A percentile compares a stretch with the other conserved stretches of the same genome.
Conservation (phyloP, 176 grass and related monocot species). For the Olyra latifolia region DNA sequence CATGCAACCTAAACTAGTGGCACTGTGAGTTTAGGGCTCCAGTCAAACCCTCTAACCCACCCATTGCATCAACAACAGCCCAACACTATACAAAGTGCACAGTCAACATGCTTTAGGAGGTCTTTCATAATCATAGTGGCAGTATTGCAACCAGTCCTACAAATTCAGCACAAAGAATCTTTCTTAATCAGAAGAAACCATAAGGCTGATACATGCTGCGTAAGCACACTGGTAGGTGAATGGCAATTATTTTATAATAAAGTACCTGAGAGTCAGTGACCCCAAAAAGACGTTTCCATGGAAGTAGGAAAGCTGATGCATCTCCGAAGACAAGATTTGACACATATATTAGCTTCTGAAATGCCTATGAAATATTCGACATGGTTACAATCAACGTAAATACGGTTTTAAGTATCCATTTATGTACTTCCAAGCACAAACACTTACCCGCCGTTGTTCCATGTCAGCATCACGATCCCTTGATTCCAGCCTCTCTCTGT, state of each 20-base stretch:
- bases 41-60: neutral
- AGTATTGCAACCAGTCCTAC: slow-evolving; percentile 16
- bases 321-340: slow-evolving; percentile 98
- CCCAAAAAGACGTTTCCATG: slow-evolving; percentile 95
- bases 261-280: slow-evolving; percentile 98
- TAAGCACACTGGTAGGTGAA: neutral
- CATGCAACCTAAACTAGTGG: neutral
- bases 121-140: neutral
- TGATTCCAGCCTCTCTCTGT: slow-evolving; percentile 81
- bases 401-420: neutral
- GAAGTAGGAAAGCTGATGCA: slow-evolving; percentile 88
- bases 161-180: slow-evolving; percentile 10
- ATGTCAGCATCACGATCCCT: slow-evolving; percentile 76
- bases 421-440: slow-evolving; percentile 38
- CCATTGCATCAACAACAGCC: slow-evolving; percentile 11
- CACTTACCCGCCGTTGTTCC: slow-evolving; percentile 70
- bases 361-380: slow-evolving; percentile 60
- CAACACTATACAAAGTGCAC: neutral
- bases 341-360: slow-evolving; percentile 98
- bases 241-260: slow-evolving; percentile 3
- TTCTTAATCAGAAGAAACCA: slow-evolving; percentile 16
- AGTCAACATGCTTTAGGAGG: slow-evolving; percentile 5
- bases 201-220: neutral
- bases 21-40: neutral
- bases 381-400: slow-evolving; percentile 28